These are phyloP conservation scores for Aspergillus mulundensis DNA, from an alignment of 495 filamentous ascomycete genomes.

Conservation along the genomic window DNA sequence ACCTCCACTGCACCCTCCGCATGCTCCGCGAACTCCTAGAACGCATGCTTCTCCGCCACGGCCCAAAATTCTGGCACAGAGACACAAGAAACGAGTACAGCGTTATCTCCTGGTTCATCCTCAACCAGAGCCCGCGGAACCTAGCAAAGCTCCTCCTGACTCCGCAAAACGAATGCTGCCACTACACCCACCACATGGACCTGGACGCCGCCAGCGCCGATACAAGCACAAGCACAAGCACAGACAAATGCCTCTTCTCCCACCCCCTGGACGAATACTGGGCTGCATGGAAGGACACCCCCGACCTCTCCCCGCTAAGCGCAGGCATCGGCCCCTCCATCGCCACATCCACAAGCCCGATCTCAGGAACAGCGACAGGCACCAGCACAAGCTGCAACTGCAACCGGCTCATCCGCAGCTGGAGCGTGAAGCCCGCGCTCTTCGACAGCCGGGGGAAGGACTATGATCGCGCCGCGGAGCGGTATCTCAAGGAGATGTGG, in stretches of 20 bases:
- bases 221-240: not conserved
- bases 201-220: not conserved
- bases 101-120: slow-evolving; percentile 29
- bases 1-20: slow-evolving; percentile 28
- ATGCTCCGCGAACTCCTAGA: slow-evolving; percentile 30
- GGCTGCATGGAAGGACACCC: slow-evolving; percentile 25
- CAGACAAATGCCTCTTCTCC: slow-evolving; percentile 19
- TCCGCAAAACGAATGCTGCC: slow-evolving; percentile 25
- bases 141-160: slow-evolving; percentile 26
- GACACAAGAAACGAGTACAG: slow-evolving; percentile 25
- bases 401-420: slow-evolving; percentile 24
- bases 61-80: slow-evolving; percentile 27
- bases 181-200: not conserved
- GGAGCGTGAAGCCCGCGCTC: slow-evolving; percentile 27
- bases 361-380: not conserved
- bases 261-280: slow-evolving; percentile 30
- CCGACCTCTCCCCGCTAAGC: slow-evolving; percentile 11
- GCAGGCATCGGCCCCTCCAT: not conserved
- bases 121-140: slow-evolving; percentile 24
- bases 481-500: slow-evolving; percentile 29
- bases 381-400: slow-evolving; percentile 19
- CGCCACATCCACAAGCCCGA: not conserved
- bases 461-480: slow-evolving; percentile 22
- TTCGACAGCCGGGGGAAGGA: slow-evolving; percentile 25
- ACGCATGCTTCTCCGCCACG: slow-evolving; percentile 29